Evolutionary conservation across 441 rosid species (phyloP), one percentile per base, ranked within the genome.

Genomic region (Mallotus japonicus): DNA sequence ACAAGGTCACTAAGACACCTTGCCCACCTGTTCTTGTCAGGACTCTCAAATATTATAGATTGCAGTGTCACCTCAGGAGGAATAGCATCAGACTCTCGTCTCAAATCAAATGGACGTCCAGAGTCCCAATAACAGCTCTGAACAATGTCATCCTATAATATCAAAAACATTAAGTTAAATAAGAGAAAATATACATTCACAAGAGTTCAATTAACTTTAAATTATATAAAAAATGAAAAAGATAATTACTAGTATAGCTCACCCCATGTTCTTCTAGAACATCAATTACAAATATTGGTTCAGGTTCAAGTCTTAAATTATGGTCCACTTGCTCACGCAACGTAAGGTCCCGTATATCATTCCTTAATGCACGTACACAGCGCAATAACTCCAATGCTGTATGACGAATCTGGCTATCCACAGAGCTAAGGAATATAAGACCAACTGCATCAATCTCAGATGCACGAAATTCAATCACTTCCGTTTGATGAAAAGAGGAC

Each of bases 261-360:
- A 92, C 99, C 90, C 97, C 98, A 83, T 96, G 98, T 79, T 96
- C 98, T 86, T 96, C 99, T 71, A 96, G 81, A 79, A 96, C 97
- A 82, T 96, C 98, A 53, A 96, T 92, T 73, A 92, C 88, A 81
- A 88, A 92, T 76, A 96, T 93, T 63, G 96, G 99, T 75, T 88
- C 97, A 46, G 89, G 88, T 82, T 92, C 99, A 84, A 71, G 84
- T 83, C 88, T 89, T 80, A 89, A 75, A 75, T 74, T 80, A 83
- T 88, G 84, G 80, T 90, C 91, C 62, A 81, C 85, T 75, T 88
- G 92, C 58, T 88, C 94, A 76, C 66, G 81, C 63, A 82, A 79
- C 77, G 85, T 82, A 75, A 88, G 86, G 76, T 85, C 93, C 66
- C 82, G 85, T 83, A 96, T 87, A 79, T 93, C 98, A 79, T 92